Conservation (phyloP, 1,139 yeast species). For the Geotrichum candidum region DNA sequence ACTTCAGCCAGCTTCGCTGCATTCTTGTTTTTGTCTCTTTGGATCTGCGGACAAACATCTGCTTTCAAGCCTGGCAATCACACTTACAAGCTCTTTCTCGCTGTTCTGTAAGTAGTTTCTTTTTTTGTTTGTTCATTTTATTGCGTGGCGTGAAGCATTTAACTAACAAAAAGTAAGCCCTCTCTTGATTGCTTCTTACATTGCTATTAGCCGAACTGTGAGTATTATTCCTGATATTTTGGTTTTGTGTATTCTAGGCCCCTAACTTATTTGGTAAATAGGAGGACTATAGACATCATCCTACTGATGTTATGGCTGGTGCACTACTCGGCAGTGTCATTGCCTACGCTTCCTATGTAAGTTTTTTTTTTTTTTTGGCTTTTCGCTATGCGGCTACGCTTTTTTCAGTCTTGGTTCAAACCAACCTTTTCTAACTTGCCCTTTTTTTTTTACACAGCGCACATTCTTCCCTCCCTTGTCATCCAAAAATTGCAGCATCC, state of each 20-base stretch:
- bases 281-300: slow-evolving; percentile 75
- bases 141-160: not conserved
- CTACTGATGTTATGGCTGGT: slow-evolving; percentile 60
- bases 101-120: slow-evolving; percentile 15
- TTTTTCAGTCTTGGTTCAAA: not conserved
- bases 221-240: slow-evolving; percentile 24
- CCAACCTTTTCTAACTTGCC: not conserved
- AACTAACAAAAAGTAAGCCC: slow-evolving; percentile 6
- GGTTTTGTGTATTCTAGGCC: slow-evolving; percentile 35
- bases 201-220: slow-evolving; percentile 17
- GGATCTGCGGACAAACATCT: slow-evolving; percentile 55
- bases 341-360: slow-evolving; percentile 44
- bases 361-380: not conserved
- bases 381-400: not conserved
- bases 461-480: slow-evolving; percentile 16
- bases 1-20: slow-evolving; percentile 65
- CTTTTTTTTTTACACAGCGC: slow-evolving; percentile 1
- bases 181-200: slow-evolving; percentile 12
- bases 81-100: slow-evolving; percentile 28
- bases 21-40: slow-evolving; percentile 53
- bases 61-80: slow-evolving; percentile 36
- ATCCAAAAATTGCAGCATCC: slow-evolving; percentile 6
- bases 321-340: slow-evolving; percentile 44
- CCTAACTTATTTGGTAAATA: slow-evolving; percentile 1
- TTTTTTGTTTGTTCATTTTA: not conserved